Conservation (phyloP, 345 rosid species). For the Ricinus communis region DNA sequence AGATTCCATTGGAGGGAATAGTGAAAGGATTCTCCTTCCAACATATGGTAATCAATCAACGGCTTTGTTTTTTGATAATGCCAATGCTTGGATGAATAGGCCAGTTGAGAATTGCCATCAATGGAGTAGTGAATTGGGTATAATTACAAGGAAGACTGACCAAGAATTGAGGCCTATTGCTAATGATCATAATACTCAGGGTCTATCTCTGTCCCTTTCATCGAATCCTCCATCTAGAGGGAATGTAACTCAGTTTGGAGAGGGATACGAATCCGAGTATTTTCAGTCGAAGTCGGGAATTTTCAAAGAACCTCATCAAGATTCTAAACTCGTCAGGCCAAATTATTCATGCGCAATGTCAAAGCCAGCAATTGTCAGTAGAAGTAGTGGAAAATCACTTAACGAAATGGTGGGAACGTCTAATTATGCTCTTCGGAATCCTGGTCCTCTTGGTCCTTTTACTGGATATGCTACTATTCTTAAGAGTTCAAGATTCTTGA, state of each 20-base stretch:
- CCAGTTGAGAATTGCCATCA: slow-evolving; percentile 21
- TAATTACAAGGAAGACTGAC: slow-evolving; percentile 20
- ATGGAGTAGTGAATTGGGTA: slow-evolving; percentile 32
- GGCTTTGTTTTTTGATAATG: slow-evolving; percentile 7
- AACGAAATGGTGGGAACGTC: slow-evolving; percentile 32
- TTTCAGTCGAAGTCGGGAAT: slow-evolving; percentile 15
- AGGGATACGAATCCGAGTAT: slow-evolving; percentile 19
- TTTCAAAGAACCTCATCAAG: slow-evolving; percentile 20
- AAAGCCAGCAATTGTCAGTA: slow-evolving; percentile 27
- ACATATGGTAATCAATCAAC: slow-evolving; percentile 31
- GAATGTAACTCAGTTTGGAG: slow-evolving; percentile 22
- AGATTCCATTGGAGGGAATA: slow-evolving; percentile 25
- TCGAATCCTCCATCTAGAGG: slow-evolving; percentile 35
- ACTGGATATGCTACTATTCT: slow-evolving; percentile 69
- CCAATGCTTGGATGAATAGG: slow-evolving; percentile 23
- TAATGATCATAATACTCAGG: slow-evolving; percentile 34
- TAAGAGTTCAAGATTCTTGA: slow-evolving; percentile 58
- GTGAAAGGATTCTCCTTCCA: too few relatives aligned
- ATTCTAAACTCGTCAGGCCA: slow-evolving; percentile 16
- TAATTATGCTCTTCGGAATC: slow-evolving; percentile 21
- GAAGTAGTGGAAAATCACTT: slow-evolving; percentile 32
- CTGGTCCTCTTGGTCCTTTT: slow-evolving; percentile 72
- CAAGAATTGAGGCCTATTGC: slow-evolving; percentile 13
- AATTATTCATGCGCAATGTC: slow-evolving; percentile 15
- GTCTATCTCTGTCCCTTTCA: slow-evolving; percentile 54